phyloP scores from a whole-genome alignment of 768 basidiomycete species.

The Melanogaster broomeanus region DNA sequence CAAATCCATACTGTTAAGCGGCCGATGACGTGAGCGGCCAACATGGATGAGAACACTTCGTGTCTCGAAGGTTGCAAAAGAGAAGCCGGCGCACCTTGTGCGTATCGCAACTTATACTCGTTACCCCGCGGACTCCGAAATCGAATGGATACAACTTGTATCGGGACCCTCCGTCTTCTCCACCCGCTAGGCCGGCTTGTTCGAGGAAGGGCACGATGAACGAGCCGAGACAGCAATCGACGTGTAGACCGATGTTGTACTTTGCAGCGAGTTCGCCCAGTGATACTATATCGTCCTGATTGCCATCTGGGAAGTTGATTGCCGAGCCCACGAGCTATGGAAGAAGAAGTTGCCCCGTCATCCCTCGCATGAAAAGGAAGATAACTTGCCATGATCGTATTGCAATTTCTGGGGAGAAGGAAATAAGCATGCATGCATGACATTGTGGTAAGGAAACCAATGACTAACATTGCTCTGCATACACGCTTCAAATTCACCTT shows the following conservation, averaged over 20 bases:
- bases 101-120: slow-evolving; percentile 93
- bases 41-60: background rate
- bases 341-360: background rate
- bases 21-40: background rate
- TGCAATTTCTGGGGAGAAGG: slow-evolving; percentile 59
- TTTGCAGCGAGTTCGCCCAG: slow-evolving; percentile 73
- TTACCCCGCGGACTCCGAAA: slow-evolving; percentile 89
- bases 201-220: slow-evolving; percentile 95
- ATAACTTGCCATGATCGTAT: slow-evolving; percentile 77
- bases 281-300: slow-evolving; percentile 82
- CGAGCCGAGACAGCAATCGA: slow-evolving; percentile 92
- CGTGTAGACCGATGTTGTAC: slow-evolving; percentile 84
- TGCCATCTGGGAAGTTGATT: slow-evolving; percentile 83
- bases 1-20: slow-evolving; percentile 76
- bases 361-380: background rate
- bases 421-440: slow-evolving; percentile 1
- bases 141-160: slow-evolving; percentile 77
- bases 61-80: slow-evolving; percentile 3
- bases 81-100: slow-evolving; percentile 65
- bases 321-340: slow-evolving; percentile 80
- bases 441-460: background rate
- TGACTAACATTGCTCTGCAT: slow-evolving; percentile 81
- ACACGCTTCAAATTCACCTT: slow-evolving; percentile 77
- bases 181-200: slow-evolving; percentile 65
- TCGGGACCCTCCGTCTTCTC: slow-evolving; percentile 45